These are phyloP conservation scores for Rhytidhysteron rufulum DNA, from an alignment of 2,329 filamentous ascomycete species.

Conservation along the genomic window DNA sequence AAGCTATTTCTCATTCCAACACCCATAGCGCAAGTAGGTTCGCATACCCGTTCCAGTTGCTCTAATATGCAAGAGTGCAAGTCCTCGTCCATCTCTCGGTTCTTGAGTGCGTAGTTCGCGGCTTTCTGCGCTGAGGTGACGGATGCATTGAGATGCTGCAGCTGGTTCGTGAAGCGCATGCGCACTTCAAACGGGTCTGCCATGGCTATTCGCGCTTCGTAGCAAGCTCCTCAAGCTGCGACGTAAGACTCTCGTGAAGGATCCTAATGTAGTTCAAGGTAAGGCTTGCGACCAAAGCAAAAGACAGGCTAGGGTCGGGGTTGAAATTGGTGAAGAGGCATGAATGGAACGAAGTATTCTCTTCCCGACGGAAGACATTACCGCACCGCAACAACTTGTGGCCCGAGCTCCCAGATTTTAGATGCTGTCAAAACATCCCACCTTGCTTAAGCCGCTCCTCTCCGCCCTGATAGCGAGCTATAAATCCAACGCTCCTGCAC, in stretches of 20 bases:
- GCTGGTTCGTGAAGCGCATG: slow-evolving; percentile 88
- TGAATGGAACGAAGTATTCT: no score
- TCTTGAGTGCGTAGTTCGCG: slow-evolving; percentile 89
- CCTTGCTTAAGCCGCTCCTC: no score
- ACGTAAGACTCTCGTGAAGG: no score
- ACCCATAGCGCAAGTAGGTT: background rate
- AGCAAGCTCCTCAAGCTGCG: no score
- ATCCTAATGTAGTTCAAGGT: no score
- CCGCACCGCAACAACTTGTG: no score
- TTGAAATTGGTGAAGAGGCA: background rate
- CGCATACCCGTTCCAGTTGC: slow-evolving; percentile 75
- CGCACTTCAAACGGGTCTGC: slow-evolving; percentile 95
- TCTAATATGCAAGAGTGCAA: slow-evolving; percentile 96
- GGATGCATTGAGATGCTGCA: slow-evolving; percentile 87
- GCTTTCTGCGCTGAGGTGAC: slow-evolving; percentile 87
- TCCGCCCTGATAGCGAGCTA: background rate
- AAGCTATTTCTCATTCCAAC: background rate
- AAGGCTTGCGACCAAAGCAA: no score
- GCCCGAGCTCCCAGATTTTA: background rate
- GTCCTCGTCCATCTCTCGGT: slow-evolving; percentile 93
- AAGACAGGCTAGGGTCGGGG: background rate
- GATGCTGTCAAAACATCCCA: no score
- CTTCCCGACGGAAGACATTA: no score
- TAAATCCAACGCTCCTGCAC: background rate
- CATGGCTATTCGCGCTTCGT: slow-evolving; percentile 45